These are phyloP conservation scores for Exserohilum turcica DNA, from an alignment of 2,329 filamentous ascomycete genomes.

Conservation along the genomic window DNA sequence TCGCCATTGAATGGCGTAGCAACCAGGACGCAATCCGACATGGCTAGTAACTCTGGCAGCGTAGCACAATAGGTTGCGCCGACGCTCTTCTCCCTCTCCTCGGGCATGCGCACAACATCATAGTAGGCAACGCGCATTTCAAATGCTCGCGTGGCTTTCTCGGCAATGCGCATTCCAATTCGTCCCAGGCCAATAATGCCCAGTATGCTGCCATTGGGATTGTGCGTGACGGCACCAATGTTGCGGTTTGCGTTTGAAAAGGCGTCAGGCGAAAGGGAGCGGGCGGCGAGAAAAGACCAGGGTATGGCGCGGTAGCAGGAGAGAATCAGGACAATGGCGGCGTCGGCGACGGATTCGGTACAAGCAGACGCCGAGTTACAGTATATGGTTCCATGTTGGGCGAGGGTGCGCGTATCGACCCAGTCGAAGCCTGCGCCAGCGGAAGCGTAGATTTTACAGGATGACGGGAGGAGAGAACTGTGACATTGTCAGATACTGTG, in stretches of 20 bases:
- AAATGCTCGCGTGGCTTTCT: slow-evolving; percentile 63
- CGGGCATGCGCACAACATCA: slow-evolving; percentile 59
- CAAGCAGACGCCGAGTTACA: slow-evolving; percentile 74
- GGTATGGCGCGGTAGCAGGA: slow-evolving; percentile 70
- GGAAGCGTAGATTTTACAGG: slow-evolving; percentile 62
- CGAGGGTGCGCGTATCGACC: slow-evolving; percentile 65
- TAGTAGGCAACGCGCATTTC: slow-evolving; percentile 71
- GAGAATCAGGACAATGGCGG: slow-evolving; percentile 71
- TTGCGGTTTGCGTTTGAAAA: slow-evolving; percentile 66
- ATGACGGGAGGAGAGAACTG: slow-evolving; percentile 52
- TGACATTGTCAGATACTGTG: neutral
- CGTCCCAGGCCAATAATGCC: slow-evolving; percentile 74
- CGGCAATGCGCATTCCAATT: slow-evolving; percentile 57
- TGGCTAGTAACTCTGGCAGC: slow-evolving; percentile 59
- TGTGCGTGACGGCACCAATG: slow-evolving; percentile 65
- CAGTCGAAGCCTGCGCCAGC: slow-evolving; percentile 69
- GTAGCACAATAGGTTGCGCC: slow-evolving; percentile 60
- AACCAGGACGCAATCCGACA: slow-evolving; percentile 65
- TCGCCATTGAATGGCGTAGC: slow-evolving; percentile 62
- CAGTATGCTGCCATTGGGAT: slow-evolving; percentile 65
- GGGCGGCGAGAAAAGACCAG: slow-evolving; percentile 66
- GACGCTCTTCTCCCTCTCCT: slow-evolving; percentile 52
- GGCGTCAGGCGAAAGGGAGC: slow-evolving; percentile 48
- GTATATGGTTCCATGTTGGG: slow-evolving; percentile 68
- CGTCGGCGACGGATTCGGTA: slow-evolving; percentile 74